Conservation (phyloP, 1,284 basidiomycete species). For the Heterobasidion annosum region DNA sequence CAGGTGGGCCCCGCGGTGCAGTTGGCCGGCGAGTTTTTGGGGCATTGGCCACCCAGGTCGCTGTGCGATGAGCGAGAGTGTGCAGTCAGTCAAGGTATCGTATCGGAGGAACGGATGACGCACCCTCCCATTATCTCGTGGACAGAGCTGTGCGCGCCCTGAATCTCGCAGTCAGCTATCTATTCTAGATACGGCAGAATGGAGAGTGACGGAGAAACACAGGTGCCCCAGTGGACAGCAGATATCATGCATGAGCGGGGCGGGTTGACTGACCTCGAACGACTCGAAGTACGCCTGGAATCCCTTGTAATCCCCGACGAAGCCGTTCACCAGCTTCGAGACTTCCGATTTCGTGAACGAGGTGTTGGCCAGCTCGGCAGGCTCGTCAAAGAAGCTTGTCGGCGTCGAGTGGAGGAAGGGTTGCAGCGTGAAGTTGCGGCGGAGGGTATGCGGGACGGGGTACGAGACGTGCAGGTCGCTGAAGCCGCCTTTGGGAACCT, state of each 20-base stretch:
- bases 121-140: conserved; percentile 22
- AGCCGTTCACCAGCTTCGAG: conserved; percentile 18
- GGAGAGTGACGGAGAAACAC: no score
- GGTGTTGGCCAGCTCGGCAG: conserved; percentile 17
- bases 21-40: conserved; percentile 12
- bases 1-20: conserved; percentile 17
- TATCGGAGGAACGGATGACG: not conserved
- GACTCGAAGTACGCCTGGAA: conserved; percentile 26
- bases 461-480: conserved; percentile 21
- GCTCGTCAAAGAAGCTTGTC: not conserved
- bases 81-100: not conserved
- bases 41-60: conserved; percentile 19
- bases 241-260: not conserved
- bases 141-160: conserved; percentile 19
- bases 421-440: conserved; percentile 26
- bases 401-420: conserved; percentile 13
- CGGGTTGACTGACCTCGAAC: conserved; percentile 13
- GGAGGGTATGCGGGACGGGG: conserved; percentile 23
- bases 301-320: conserved; percentile 22
- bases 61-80: conserved; percentile 8
- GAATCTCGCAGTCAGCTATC: not conserved
- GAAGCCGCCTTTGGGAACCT: conserved; percentile 24
- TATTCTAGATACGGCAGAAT: not conserved
- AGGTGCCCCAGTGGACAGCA: not conserved
- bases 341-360: conserved; percentile 21